Evolutionary conservation across 495 filamentous ascomycete species (phyloP), one percentile per base, ranked within the genome.

Genomic region (Sporormia fimetaria): DNA sequence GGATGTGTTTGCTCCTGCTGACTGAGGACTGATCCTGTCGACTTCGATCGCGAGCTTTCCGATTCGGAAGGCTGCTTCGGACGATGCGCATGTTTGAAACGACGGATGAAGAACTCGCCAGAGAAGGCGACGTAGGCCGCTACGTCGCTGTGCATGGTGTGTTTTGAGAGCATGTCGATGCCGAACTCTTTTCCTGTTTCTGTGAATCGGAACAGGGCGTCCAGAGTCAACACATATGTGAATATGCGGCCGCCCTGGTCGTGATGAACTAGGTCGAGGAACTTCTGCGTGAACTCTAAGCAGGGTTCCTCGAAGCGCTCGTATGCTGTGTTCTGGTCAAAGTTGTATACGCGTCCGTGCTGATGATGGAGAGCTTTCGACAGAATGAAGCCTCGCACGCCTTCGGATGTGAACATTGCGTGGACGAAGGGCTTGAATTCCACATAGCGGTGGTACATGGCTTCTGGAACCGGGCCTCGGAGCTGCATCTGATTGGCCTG

Each of bases 181-280:
- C 87, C 83, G 40, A 95, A 94, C 56, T 94, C 86, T 44, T 87
- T 85, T 6, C 87, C 87, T 0, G 88, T 96, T 58, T 94, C 87
- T 0, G 87, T 94, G 61, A 94, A 96, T 16, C 84, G 78, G 51
- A 90, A 67, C 22, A 83, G 67, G 3, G 77, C 80, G 50, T 96
- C 88, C 12, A 95, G 68, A 0, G 86, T 94, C 4, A 96, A 65
- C 9, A 95, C 78, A 51, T 94, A 96, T 17, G 88, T 96, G 56
- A 85, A 95, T 24, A 94, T 78, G 8, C 85, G 74, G 3, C 81
- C 78, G 18, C 84, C 87, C 50, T 84, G 75, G 47, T 86, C 85
- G 52, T 79, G 83, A 44, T 94, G 84, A 1, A 76, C 81, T 61
- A 94, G 80, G 26, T 86, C 80, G 14, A 96, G 68, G 57, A 96